Evolutionary conservation across 176 grass and related monocot species (phyloP).

Genomic region (Guadua angustifolia): DNA sequence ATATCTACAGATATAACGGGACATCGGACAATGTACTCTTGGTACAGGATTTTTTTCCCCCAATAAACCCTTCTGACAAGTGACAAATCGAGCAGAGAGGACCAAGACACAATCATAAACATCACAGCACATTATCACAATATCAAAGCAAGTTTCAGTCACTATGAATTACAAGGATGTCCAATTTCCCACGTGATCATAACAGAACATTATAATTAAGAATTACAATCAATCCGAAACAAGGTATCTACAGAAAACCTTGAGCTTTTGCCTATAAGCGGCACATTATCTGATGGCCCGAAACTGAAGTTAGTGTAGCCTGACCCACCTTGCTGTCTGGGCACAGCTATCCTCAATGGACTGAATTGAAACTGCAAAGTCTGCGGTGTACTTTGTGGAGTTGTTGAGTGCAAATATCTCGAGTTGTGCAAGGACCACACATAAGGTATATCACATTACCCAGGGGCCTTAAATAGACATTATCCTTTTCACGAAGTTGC

Average conservation of each 20-base stretch:
- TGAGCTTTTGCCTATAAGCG: neutral
- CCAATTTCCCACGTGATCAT: neutral
- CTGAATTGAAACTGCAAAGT: conserved; percentile 47
- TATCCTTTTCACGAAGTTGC: conserved; percentile 80
- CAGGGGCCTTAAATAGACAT: conserved; percentile 75
- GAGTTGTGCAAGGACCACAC: conserved; percentile 81
- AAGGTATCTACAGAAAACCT: neutral
- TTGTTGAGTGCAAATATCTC: conserved; percentile 64
- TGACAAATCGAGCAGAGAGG: too few relatives aligned
- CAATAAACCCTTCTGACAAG: neutral
- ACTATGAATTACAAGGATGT: neutral
- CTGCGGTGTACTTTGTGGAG: conserved; percentile 66
- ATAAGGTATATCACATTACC: conserved; percentile 96
- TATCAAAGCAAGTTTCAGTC: neutral
- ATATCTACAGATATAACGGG: too few relatives aligned
- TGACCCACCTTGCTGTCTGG: neutral
- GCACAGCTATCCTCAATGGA: neutral
- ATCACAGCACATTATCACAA: neutral
- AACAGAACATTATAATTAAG: neutral
- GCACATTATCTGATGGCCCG: neutral
- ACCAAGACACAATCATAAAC: neutral
- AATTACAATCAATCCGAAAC: neutral
- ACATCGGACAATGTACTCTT: too few relatives aligned
- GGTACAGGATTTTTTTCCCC: too few relatives aligned
- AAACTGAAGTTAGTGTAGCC: conserved; percentile 13